These are phyloP conservation scores for Albophoma yamanashiensis DNA, from an alignment of 2,329 filamentous ascomycete species.

Conservation along the genomic window DNA sequence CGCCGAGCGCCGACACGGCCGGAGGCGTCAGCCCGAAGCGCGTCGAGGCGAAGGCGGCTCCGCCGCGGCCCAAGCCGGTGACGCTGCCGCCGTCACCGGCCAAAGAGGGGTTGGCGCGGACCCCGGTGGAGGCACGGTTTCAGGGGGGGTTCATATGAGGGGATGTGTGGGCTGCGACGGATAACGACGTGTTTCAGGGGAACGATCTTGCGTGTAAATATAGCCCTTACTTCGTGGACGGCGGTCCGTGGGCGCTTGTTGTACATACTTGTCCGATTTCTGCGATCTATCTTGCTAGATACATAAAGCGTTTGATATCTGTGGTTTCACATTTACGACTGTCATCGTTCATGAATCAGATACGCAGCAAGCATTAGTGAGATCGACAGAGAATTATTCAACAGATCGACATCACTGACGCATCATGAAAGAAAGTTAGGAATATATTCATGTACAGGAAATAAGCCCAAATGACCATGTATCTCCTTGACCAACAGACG, in stretches of 20 bases:
- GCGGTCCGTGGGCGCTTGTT: neutral
- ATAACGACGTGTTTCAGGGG: neutral
- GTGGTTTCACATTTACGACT: too few species aligned
- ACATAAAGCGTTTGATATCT: neutral
- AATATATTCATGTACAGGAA: too few species aligned
- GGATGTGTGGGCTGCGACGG: neutral
- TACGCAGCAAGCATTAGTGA: too few species aligned
- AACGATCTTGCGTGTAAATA: neutral
- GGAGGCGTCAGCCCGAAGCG: constrained; percentile 7
- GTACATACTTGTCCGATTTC: neutral
- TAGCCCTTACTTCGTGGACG: neutral
- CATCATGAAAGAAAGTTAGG: too few species aligned
- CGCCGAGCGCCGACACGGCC: constrained; percentile 2
- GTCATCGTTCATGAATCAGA: too few species aligned
- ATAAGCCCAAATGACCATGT: too few species aligned
- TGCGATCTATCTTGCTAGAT: neutral
- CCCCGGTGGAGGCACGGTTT: neutral
- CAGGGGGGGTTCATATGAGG: neutral
- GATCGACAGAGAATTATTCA: too few species aligned
- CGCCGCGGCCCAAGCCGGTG: constrained; percentile 18
- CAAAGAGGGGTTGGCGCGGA: neutral
- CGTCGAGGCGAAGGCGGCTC: constrained; percentile 20
- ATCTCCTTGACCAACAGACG: too few species aligned
- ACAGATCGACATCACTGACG: too few species aligned
- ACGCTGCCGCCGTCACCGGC: constrained; percentile 14